phyloP scores from a whole-genome alignment of 331 rosid genomes.

The Spiraea crenata region DNA sequence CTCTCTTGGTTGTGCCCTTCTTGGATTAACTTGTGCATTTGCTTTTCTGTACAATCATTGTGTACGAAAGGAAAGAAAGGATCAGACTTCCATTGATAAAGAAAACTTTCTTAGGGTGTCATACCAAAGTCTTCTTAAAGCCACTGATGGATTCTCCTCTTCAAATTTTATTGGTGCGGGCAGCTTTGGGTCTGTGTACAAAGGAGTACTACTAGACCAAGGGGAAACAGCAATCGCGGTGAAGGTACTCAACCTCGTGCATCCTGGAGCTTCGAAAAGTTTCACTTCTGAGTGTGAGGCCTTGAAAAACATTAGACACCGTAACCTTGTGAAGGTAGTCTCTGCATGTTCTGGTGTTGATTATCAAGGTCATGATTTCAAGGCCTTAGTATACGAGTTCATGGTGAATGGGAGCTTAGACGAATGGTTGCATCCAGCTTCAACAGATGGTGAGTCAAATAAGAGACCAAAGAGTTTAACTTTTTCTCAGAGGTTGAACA shows the following conservation, averaged over 20 bases:
- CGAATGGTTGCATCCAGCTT: conserved; percentile 3
- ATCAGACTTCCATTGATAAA: background rate
- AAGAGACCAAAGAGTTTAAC: background rate
- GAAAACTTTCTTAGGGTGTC: background rate
- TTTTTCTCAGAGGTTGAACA: conserved; percentile 13
- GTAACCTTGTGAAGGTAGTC: conserved; percentile 13
- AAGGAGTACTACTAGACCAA: background rate
- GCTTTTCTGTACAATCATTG: background rate
- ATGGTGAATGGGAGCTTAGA: conserved; percentile 20
- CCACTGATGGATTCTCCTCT: conserved; percentile 23
- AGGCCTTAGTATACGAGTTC: conserved; percentile 22
- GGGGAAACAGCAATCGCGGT: conserved; percentile 6
- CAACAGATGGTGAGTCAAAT: background rate
- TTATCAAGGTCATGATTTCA: conserved; percentile 13
- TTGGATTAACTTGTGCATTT: background rate
- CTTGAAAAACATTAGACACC: conserved; percentile 11
- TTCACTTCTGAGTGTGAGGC: conserved; percentile 8
- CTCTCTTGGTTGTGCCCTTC: background rate
- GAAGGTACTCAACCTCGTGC: conserved; percentile 20
- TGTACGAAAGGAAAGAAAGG: background rate
- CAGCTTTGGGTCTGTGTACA: conserved; percentile 23
- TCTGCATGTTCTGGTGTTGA: conserved; percentile 18
- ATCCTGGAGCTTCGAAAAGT: background rate
- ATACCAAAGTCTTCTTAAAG: conserved; percentile 12
- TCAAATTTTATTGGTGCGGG: conserved; percentile 19